phyloP scores from a whole-genome alignment of 768 basidiomycete genomes.

The Grammothele lineata region DNA sequence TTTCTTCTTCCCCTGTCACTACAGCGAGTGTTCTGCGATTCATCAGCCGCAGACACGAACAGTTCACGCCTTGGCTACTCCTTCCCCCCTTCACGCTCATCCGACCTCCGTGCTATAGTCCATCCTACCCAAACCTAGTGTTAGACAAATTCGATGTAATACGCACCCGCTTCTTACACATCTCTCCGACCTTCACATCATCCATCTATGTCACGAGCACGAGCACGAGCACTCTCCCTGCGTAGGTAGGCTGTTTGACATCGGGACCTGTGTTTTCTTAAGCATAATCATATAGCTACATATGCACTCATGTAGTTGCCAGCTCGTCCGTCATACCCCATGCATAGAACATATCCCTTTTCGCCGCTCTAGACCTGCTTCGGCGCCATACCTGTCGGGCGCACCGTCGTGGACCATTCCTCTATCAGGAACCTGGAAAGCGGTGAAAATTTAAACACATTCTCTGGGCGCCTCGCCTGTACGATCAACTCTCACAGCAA shows the following conservation, averaged over 20 bases:
- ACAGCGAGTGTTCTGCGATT: background rate
- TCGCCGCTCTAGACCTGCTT: no score
- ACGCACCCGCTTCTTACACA: no score
- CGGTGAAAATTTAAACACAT: no score
- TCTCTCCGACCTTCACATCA: background rate
- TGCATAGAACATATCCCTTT: no score
- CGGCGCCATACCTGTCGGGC: no score
- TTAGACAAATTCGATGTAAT: conserved; percentile 12
- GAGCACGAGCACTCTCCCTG: background rate
- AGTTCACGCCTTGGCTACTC: no score
- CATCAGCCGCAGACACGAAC: no score
- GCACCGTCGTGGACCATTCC: no score
- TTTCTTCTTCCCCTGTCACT: background rate
- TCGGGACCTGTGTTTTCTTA: no score
- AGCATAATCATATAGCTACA: background rate
- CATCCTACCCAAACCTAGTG: background rate
- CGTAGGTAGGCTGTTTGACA: background rate
- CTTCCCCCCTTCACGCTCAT: background rate
- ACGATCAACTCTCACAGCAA: no score
- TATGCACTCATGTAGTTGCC: background rate
- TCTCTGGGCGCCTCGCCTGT: no score
- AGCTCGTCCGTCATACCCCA: background rate
- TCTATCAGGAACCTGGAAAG: no score
- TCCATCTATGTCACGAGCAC: background rate
- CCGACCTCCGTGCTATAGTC: conserved; percentile 9